Evolutionary conservation across 164 flowering plant genomes (phyloP).

Genomic region (Liriodendron chinense): DNA sequence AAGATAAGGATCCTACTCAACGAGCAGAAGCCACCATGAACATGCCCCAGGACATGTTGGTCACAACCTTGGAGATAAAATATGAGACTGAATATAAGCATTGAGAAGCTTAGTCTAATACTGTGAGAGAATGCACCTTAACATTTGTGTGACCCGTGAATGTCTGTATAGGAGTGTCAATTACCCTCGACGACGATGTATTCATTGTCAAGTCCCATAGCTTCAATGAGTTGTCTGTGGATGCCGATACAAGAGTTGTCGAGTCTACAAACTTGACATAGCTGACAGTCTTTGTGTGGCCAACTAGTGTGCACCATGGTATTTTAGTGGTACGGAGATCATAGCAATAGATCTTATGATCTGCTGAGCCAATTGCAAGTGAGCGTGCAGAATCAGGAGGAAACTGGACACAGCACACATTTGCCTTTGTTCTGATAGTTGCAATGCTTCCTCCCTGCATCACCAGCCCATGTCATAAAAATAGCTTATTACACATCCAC

Average conservation of each 20-base stretch:
- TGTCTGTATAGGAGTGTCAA: conserved; percentile 77
- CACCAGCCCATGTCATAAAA: conserved; percentile 43
- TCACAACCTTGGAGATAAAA: neutral
- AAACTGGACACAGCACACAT: conserved; percentile 96
- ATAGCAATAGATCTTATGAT: conserved; percentile 81
- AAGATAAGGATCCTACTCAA: neutral
- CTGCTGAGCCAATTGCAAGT: conserved; percentile 96
- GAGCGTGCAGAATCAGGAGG: conserved; percentile 70
- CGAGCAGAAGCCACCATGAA: neutral
- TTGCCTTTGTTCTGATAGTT: conserved; percentile 87
- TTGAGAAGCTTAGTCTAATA: neutral
- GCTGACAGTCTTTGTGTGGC: conserved; percentile 91
- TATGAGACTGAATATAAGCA: neutral
- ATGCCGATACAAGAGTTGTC: conserved; percentile 77
- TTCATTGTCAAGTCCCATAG: conserved; percentile 86
- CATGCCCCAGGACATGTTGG: neutral
- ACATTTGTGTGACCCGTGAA: conserved; percentile 87
- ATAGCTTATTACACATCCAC: conserved; percentile 43
- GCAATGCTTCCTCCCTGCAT: conserved; percentile 86
- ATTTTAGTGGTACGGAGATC: conserved; percentile 74
- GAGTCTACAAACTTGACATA: conserved; percentile 93
- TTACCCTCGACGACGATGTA: conserved; percentile 43
- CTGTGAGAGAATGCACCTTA: conserved; percentile 55
- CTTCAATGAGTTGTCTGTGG: conserved; percentile 92
- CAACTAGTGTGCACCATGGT: conserved; percentile 72